Percentiles rank a stretch among this genome's conserved stretches.
Conservation (phyloP, 768 basidiomycete species). For the Porpolomopsis calyptriformis region DNA sequence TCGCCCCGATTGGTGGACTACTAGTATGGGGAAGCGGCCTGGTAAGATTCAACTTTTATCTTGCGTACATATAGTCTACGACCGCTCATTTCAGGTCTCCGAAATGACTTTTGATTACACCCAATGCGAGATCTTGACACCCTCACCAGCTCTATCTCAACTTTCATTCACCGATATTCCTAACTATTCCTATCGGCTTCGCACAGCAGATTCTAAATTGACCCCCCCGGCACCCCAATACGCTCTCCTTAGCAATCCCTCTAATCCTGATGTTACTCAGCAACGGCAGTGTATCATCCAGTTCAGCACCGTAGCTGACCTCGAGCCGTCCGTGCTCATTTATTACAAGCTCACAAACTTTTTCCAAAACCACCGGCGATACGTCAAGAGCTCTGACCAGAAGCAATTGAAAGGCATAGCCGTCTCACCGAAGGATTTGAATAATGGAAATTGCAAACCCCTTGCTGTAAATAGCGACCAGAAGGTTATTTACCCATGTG, state of each 20-base stretch:
- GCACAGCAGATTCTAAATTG: slow-evolving; percentile 37
- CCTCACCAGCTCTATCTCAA: slow-evolving; percentile 27
- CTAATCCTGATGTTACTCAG: slow-evolving; percentile 32
- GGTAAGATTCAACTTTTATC: neutral
- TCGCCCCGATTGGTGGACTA: slow-evolving; percentile 91
- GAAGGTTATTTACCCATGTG: slow-evolving; percentile 83
- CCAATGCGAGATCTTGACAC: slow-evolving; percentile 62
- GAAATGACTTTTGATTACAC: slow-evolving; percentile 96
- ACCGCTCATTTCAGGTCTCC: slow-evolving; percentile 49
- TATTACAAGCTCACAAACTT: slow-evolving; percentile 98
- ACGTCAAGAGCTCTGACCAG: slow-evolving; percentile 83
- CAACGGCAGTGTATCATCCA: slow-evolving; percentile 62
- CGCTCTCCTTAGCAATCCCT: slow-evolving; percentile 51
- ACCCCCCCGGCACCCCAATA: slow-evolving; percentile 54
- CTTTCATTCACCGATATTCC: slow-evolving; percentile 46
- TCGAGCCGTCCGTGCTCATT: slow-evolving; percentile 67
- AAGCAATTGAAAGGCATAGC: slow-evolving; percentile 74
- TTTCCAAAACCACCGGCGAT: slow-evolving; percentile 97
- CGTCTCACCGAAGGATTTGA: slow-evolving; percentile 38
- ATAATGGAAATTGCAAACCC: slow-evolving; percentile 80
- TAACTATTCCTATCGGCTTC: slow-evolving; percentile 56
- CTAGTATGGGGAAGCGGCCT: slow-evolving; percentile 69
- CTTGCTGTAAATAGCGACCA: slow-evolving; percentile 38
- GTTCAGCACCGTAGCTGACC: slow-evolving; percentile 73
- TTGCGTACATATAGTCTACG: neutral